Percentiles rank a stretch among this genome's conserved stretches.
Evolutionary conservation across 176 grass and related monocot species (phyloP).

Genomic region (Phyllostachys edulis): DNA sequence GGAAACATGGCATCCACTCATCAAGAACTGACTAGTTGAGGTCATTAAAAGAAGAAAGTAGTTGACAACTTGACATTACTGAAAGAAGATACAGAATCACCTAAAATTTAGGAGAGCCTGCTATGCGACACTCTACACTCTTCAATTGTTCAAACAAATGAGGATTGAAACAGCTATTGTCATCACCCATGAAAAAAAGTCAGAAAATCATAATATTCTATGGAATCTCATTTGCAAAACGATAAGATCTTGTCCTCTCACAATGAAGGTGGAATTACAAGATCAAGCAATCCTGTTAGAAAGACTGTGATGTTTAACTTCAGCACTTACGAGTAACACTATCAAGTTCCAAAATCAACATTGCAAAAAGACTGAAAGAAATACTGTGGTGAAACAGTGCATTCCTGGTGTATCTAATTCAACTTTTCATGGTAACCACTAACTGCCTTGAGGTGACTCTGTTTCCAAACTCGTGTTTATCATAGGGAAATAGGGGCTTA

Average conservation of each 20-base stretch:
- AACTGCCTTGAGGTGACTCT: background rate
- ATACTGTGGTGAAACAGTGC: background rate
- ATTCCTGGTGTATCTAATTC: background rate
- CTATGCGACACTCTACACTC: background rate
- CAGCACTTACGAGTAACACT: background rate
- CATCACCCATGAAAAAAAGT: background rate
- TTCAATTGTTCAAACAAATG: background rate
- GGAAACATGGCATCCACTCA: background rate
- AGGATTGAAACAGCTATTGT: background rate
- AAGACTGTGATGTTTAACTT: background rate
- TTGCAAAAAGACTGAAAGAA: background rate
- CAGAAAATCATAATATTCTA: background rate
- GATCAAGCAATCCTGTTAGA: background rate
- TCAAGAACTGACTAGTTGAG: background rate
- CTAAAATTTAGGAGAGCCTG: background rate
- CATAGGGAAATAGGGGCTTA: background rate
- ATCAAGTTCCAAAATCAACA: background rate
- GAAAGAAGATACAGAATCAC: background rate
- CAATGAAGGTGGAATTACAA: background rate
- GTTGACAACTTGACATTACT: background rate
- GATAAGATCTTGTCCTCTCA: background rate
- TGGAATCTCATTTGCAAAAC: background rate
- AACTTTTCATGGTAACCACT: background rate
- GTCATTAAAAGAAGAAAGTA: background rate
- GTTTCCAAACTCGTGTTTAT: background rate